Evolutionary conservation across 345 rosid species (phyloP).

Genomic region (Laguncularia racemosa): DNA sequence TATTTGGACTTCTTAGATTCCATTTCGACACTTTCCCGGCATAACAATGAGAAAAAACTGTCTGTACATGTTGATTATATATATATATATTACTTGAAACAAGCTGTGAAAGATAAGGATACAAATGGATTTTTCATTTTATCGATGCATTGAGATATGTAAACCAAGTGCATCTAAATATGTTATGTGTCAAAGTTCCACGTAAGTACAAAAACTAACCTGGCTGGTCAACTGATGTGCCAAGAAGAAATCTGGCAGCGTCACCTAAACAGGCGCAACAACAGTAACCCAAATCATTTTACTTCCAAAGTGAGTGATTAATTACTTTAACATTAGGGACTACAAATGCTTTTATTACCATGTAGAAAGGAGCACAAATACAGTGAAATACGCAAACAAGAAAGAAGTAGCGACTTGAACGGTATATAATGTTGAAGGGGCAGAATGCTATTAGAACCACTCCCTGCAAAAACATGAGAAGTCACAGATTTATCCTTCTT

Average conservation of each 20-base stretch:
- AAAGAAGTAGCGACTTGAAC: conserved; percentile 54
- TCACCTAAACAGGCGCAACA: conserved; percentile 34
- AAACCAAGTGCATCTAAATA: too few relatives aligned
- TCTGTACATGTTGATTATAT: too few relatives aligned
- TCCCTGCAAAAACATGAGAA: conserved; percentile 24
- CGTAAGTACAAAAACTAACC: conserved; percentile 23
- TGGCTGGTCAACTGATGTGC: conserved; percentile 89
- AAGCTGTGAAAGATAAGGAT: too few relatives aligned
- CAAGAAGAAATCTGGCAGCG: conserved; percentile 78
- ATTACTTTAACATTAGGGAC: background rate
- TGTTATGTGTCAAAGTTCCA: conserved; percentile 40
- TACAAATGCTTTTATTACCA: conserved; percentile 36
- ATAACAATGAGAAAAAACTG: too few relatives aligned
- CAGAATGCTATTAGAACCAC: conserved; percentile 35
- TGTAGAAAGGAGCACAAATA: conserved; percentile 59
- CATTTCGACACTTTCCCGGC: too few relatives aligned
- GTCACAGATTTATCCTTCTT: too few relatives aligned
- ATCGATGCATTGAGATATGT: too few relatives aligned
- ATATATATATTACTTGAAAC: too few relatives aligned
- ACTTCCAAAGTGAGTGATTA: background rate
- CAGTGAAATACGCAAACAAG: conserved; percentile 40
- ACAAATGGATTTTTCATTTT: too few relatives aligned
- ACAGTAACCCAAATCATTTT: background rate
- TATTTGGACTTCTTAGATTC: too few relatives aligned
- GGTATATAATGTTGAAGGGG: conserved; percentile 61